Conservation (phyloP, 805 yeast species). For the Yamadazyma phyllophila region DNA sequence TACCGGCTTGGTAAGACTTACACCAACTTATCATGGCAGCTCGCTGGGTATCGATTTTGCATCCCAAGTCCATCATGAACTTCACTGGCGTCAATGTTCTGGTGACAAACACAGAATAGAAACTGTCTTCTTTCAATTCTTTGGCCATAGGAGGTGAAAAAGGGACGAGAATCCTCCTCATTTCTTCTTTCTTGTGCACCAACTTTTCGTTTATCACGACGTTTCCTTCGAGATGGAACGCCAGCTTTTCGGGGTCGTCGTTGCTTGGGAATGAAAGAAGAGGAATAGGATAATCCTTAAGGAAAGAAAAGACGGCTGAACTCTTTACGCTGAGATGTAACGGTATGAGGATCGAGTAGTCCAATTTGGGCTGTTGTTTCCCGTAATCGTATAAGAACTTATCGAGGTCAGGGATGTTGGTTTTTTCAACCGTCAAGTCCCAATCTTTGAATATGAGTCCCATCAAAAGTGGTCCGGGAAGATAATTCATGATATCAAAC, state of each 20-base stretch:
- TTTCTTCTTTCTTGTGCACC: slow-evolving; percentile 39
- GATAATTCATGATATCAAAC: slow-evolving; percentile 33
- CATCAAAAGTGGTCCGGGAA: slow-evolving; percentile 33
- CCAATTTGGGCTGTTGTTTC: slow-evolving; percentile 52
- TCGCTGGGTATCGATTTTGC: slow-evolving; percentile 42
- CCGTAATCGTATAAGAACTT: slow-evolving; percentile 34
- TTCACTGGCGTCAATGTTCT: slow-evolving; percentile 67
- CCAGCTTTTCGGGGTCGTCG: slow-evolving; percentile 21
- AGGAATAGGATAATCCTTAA: slow-evolving; percentile 60
- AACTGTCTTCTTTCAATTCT: slow-evolving; percentile 35
- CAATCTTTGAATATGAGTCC: slow-evolving; percentile 29
- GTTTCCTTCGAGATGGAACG: slow-evolving; percentile 40
- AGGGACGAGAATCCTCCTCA: slow-evolving; percentile 52
- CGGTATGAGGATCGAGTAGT: slow-evolving; percentile 56
- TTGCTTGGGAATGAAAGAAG: slow-evolving; percentile 47
- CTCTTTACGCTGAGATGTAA: slow-evolving; percentile 45
- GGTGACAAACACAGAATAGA: slow-evolving; percentile 57
- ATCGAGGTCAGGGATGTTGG: slow-evolving; percentile 33
- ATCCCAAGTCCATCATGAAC: slow-evolving; percentile 47
- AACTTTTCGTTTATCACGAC: slow-evolving; percentile 59
- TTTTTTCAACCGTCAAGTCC: slow-evolving; percentile 27
- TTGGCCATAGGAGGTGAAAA: slow-evolving; percentile 52
- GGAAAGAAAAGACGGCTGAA: slow-evolving; percentile 39
- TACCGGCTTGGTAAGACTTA: slow-evolving; percentile 58
- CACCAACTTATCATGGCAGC: slow-evolving; percentile 64